phyloP scores from a whole-genome alignment of 1,139 yeast genomes.

The Protomyces inundatus region DNA sequence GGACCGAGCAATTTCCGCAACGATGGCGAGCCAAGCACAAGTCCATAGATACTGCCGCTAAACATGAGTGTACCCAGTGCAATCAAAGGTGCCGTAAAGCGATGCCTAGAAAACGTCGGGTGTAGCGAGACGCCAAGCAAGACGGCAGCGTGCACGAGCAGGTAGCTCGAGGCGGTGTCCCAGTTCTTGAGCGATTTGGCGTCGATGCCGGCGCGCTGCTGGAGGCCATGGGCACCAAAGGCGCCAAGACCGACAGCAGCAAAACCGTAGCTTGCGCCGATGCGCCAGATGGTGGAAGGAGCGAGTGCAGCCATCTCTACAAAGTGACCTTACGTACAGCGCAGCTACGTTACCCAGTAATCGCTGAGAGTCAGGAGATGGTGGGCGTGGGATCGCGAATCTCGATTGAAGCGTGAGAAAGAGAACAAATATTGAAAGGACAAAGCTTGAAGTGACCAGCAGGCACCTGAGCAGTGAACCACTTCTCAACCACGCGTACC shows the following conservation, averaged over 20 bases:
- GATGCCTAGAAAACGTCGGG: slow-evolving; percentile 5
- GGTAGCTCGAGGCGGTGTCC: slow-evolving; percentile 17
- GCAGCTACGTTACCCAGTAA: no score
- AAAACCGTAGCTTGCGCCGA: slow-evolving; percentile 15
- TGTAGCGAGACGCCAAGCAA: slow-evolving; percentile 24
- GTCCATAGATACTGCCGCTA: slow-evolving; percentile 26
- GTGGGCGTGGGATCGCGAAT: no score
- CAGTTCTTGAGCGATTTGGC: slow-evolving; percentile 12
- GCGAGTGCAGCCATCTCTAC: not conserved
- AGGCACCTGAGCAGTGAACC: no score
- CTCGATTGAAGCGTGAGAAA: no score
- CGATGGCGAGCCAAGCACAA: slow-evolving; percentile 12
- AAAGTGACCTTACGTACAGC: no score
- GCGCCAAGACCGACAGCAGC: slow-evolving; percentile 13
- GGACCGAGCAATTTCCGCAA: slow-evolving; percentile 24
- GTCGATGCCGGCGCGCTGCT: not conserved
- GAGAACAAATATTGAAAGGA: no score
- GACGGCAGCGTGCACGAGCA: slow-evolving; percentile 22
- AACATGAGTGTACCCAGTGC: slow-evolving; percentile 25
- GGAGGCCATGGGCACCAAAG: slow-evolving; percentile 20
- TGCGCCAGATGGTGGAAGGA: slow-evolving; percentile 13
- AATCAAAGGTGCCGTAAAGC: slow-evolving; percentile 4
- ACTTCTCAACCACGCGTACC: no score
- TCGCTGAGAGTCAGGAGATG: no score
- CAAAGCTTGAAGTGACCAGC: no score